Percentiles rank a stretch among this genome's conserved stretches.
phyloP scores from a whole-genome alignment of 2,329 filamentous ascomycete species.

The Davidsoniella australis region DNA sequence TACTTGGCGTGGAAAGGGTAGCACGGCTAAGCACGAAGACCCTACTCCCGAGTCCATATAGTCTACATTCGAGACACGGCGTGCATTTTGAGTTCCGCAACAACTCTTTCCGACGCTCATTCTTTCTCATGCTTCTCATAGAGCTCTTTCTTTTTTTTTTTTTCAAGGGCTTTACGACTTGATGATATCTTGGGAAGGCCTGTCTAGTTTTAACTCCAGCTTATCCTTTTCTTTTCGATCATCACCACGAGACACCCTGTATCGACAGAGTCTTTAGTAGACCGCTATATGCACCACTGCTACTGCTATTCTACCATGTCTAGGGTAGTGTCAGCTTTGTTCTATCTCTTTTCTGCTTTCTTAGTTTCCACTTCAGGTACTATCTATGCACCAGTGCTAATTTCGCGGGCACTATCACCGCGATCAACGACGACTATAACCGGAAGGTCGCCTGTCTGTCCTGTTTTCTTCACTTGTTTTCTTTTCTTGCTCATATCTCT shows the following conservation, averaged over 20 bases:
- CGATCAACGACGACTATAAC: no score
- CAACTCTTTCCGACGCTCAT: background rate
- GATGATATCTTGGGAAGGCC: no score
- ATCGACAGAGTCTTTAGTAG: no score
- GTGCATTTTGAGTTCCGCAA: background rate
- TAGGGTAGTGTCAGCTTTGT: no score
- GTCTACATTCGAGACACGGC: constrained; percentile 6
- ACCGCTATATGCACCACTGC: no score
- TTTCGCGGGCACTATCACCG: no score
- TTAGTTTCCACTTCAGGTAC: no score
- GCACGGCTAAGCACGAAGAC: constrained; percentile 72
- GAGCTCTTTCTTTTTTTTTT: background rate
- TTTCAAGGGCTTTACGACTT: background rate
- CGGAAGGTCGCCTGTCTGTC: no score
- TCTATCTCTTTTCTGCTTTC: no score
- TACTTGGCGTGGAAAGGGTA: constrained; percentile 90
- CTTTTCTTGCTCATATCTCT: constrained; percentile 10
- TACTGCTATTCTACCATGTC: no score
- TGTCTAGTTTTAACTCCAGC: background rate
- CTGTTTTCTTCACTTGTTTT: background rate
- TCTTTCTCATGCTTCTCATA: background rate
- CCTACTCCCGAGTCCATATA: constrained; percentile 23
- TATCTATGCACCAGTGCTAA: no score
- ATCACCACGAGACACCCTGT: background rate
- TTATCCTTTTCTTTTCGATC: background rate